These are phyloP conservation scores for Sporothrix brasiliensis DNA, from an alignment of 2,329 filamentous ascomycete species.

Conservation along the genomic window DNA sequence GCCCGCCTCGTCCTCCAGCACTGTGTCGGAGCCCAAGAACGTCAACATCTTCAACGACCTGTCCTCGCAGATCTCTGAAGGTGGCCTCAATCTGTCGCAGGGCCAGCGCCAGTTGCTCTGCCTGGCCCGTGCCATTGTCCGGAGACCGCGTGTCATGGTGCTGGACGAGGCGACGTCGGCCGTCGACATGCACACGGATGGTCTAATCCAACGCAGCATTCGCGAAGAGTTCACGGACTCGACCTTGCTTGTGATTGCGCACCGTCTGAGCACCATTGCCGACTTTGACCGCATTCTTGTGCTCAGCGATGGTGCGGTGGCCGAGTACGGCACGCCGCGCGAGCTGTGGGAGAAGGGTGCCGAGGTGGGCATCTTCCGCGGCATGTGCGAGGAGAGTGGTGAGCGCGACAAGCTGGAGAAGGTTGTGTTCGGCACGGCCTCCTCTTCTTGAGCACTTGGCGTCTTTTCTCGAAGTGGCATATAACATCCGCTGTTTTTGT, in stretches of 20 bases:
- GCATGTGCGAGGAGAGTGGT: conserved; percentile 65
- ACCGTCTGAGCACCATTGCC: conserved; percentile 73
- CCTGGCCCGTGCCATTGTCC: conserved; percentile 71
- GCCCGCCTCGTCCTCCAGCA: conserved; percentile 35
- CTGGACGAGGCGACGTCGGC: conserved; percentile 79
- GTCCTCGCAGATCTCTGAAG: conserved; percentile 66
- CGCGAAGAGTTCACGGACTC: conserved; percentile 70
- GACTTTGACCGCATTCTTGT: conserved; percentile 77
- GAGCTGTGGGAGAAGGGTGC: conserved; percentile 61
- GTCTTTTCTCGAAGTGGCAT: background rate
- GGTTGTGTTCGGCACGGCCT: conserved; percentile 47
- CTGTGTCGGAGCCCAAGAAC: conserved; percentile 51
- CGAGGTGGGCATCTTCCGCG: conserved; percentile 58
- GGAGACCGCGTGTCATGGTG: conserved; percentile 74
- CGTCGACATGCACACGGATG: conserved; percentile 76
- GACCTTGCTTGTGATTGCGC: conserved; percentile 74
- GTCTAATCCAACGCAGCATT: conserved; percentile 72
- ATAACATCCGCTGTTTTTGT: background rate
- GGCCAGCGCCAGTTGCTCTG: conserved; percentile 77
- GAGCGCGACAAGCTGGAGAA: conserved; percentile 57
- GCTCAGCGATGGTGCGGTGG: conserved; percentile 66
- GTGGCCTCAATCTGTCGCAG: conserved; percentile 73
- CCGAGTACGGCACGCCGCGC: conserved; percentile 67
- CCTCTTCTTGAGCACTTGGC: conserved; percentile 8
- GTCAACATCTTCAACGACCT: conserved; percentile 68